These are phyloP conservation scores for Protomyces pachydermus DNA, from an alignment of 1,139 yeast genomes.

Conservation along the genomic window DNA sequence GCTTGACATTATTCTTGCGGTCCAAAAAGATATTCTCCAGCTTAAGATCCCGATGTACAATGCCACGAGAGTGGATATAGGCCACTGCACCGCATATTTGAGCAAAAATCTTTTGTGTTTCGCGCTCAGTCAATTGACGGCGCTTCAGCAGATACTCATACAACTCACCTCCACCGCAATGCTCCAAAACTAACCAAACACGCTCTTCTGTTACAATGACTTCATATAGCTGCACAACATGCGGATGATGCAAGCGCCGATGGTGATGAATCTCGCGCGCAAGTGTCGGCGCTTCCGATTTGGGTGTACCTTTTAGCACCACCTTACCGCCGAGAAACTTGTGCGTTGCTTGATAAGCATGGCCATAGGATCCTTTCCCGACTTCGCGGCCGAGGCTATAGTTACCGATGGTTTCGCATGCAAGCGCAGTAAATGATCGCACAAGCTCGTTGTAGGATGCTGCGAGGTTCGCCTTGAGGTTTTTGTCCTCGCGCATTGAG, in stretches of 20 bases:
- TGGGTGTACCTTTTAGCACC: constrained; percentile 80
- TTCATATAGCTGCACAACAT: constrained; percentile 80
- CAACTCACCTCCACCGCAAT: constrained; percentile 83
- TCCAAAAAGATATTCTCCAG: constrained; percentile 79
- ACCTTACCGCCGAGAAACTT: constrained; percentile 31
- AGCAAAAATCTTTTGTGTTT: constrained; percentile 58
- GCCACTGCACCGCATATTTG: constrained; percentile 80
- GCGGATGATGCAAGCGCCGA: constrained; percentile 74
- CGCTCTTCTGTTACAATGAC: constrained; percentile 71
- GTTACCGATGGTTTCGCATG: constrained; percentile 31
- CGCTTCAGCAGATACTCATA: constrained; percentile 61
- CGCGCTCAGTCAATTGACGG: constrained; percentile 51
- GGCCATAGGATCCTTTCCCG: constrained; percentile 29
- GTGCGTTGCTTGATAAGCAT: constrained; percentile 19
- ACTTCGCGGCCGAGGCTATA: constrained; percentile 30
- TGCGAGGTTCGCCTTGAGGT: constrained; percentile 21
- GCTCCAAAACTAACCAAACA: constrained; percentile 85
- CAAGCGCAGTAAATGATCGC: constrained; percentile 15
- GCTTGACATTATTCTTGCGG: constrained; percentile 60
- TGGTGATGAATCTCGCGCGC: constrained; percentile 90
- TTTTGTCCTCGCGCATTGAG: not conserved
- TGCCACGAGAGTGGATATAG: constrained; percentile 73
- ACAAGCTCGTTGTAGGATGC: constrained; percentile 26
- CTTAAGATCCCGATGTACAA: constrained; percentile 87
- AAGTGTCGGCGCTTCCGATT: constrained; percentile 70